phyloP scores from a whole-genome alignment of 192 early-diverging fungal species.

The Fimicolochytrium jonesii region DNA sequence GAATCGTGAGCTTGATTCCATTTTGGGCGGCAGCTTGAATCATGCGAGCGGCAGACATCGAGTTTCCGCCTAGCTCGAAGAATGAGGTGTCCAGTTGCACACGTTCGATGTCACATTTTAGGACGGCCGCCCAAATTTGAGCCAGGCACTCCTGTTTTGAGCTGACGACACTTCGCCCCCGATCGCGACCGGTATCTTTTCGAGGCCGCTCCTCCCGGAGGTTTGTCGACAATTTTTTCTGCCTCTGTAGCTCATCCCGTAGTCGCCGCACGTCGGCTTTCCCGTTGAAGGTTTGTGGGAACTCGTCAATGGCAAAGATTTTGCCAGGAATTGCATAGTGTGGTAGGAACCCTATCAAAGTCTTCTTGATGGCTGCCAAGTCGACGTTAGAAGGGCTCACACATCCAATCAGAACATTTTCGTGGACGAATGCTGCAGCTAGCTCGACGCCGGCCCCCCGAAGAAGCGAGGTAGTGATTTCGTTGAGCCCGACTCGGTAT shows the following conservation, averaged over 20 bases:
- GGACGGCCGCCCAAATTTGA: constrained; percentile 2
- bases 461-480: constrained; percentile 16
- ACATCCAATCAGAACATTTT: constrained; percentile 27
- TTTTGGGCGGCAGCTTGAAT: not conserved
- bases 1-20: not conserved
- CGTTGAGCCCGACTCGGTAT: constrained; percentile 31
- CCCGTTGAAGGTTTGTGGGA: constrained; percentile 30
- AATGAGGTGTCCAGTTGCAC: constrained; percentile 16
- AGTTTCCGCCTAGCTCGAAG: constrained; percentile 42
- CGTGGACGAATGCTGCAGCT: constrained; percentile 28
- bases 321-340: constrained; percentile 30
- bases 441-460: not conserved
- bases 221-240: not conserved
- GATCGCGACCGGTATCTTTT: not conserved
- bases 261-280: constrained; percentile 16
- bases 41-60: constrained; percentile 24
- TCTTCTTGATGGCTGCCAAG: not conserved
- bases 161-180: too few species aligned
- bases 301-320: constrained; percentile 18
- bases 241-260: not conserved
- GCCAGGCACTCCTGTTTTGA: not conserved
- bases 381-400: constrained; percentile 22
- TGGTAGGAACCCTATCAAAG: constrained; percentile 13
- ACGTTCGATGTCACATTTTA: not conserved
- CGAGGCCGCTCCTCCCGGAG: not conserved